phyloP scores from a whole-genome alignment of 805 yeast genomes.

The Zygoascus flipseniorum region DNA sequence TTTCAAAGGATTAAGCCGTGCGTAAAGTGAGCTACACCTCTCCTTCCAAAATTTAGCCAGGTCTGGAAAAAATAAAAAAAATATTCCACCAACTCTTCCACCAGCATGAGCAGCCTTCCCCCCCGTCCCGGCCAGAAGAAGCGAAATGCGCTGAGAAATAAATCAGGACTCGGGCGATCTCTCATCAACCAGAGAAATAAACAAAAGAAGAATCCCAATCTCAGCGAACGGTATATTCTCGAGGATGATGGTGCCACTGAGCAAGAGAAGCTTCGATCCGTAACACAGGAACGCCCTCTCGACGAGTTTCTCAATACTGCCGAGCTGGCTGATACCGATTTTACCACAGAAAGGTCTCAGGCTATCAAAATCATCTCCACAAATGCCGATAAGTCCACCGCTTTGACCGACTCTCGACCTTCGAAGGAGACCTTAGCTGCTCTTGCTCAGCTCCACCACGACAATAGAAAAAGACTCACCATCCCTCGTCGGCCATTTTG shows the following conservation, averaged over 20 bases:
- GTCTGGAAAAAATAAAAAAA: background rate
- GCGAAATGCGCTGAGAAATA: conserved; percentile 43
- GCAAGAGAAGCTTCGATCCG: conserved; percentile 71
- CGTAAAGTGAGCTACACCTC: too few relatives aligned
- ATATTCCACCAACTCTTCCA: background rate
- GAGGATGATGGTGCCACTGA: conserved; percentile 43
- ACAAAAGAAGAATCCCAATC: conserved; percentile 32
- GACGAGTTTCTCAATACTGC: conserved; percentile 96
- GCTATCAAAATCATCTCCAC: conserved; percentile 72
- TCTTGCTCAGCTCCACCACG: conserved; percentile 45
- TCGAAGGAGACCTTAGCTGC: conserved; percentile 26
- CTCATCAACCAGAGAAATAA: conserved; percentile 64
- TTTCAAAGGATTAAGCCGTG: too few relatives aligned
- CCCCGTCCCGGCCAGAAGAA: conserved; percentile 63
- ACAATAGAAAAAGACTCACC: conserved; percentile 47
- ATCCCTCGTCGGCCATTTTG: conserved; percentile 93
- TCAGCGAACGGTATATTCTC: conserved; percentile 61
- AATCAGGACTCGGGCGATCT: conserved; percentile 78
- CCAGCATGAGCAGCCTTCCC: background rate
- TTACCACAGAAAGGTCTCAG: conserved; percentile 80
- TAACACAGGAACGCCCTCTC: conserved; percentile 86
- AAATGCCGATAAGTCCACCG: conserved; percentile 47
- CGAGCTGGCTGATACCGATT: conserved; percentile 91
- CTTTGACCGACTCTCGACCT: conserved; percentile 48
- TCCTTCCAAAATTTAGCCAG: too few relatives aligned